phyloP scores from a whole-genome alignment of 2,329 filamentous ascomycete species.

The Pestalotiopsis sp. region DNA sequence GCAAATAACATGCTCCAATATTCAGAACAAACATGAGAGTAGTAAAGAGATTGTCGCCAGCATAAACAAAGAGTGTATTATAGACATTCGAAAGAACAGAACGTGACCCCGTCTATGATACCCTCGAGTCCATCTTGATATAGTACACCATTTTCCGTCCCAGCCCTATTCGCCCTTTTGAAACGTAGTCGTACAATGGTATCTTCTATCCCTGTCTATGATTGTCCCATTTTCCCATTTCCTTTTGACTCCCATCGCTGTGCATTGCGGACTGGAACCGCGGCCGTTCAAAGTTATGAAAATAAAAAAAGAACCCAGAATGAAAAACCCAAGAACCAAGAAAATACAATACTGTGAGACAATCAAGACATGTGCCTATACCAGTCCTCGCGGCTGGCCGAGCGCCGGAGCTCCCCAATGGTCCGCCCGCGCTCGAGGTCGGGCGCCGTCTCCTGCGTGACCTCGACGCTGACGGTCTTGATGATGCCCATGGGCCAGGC shows the following conservation, averaged over 20 bases:
- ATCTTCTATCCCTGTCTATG: background rate
- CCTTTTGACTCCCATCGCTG: background rate
- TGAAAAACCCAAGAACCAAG: background rate
- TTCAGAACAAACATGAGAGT: too few relatives aligned
- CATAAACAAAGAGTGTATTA: background rate
- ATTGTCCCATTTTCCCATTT: background rate
- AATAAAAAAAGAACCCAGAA: background rate
- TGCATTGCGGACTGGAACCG: background rate
- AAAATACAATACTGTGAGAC: background rate
- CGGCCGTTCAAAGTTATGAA: background rate
- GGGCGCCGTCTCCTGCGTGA: slow-evolving; percentile 34
- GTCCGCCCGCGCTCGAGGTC: slow-evolving; percentile 22
- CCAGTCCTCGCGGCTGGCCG: slow-evolving; percentile 20
- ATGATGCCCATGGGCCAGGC: slow-evolving; percentile 38
- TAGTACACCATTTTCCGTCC: background rate
- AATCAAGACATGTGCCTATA: slow-evolving; percentile 18
- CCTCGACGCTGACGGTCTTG: slow-evolving; percentile 41
- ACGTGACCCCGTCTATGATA: background rate
- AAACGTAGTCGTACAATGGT: background rate
- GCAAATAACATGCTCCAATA: too few relatives aligned
- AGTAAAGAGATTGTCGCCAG: background rate
- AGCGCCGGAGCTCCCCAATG: slow-evolving; percentile 13
- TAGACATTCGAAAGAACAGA: background rate
- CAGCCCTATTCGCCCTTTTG: background rate
- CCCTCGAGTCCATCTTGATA: background rate